Evolutionary conservation across 2,329 filamentous ascomycete species (phyloP).

Genomic region (Colletotrichum limetticola): DNA sequence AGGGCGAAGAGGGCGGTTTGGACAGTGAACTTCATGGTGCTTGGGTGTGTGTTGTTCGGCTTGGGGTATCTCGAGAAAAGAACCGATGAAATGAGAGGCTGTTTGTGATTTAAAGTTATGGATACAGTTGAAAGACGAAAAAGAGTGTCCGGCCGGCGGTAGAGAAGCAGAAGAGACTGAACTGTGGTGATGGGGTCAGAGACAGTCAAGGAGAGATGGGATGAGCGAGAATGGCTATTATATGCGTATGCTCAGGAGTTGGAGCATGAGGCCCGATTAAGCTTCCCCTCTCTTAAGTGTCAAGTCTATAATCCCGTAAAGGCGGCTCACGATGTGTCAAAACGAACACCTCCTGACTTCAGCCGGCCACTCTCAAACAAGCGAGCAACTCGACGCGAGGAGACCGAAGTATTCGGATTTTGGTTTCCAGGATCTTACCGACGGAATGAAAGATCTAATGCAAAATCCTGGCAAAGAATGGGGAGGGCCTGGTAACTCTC

Average conservation of each 20-base stretch:
- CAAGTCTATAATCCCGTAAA: neutral
- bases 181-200: neutral
- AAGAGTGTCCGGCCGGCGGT: constrained; percentile 32
- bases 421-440: constrained; percentile 8
- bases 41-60: neutral
- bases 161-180: constrained; percentile 31
- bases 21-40: constrained; percentile 44
- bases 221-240: neutral
- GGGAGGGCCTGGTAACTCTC: no score
- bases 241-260: neutral
- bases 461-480: no score
- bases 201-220: neutral
- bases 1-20: constrained; percentile 40
- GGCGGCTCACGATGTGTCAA: constrained; percentile 16
- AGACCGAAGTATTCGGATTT: constrained; percentile 7
- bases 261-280: neutral
- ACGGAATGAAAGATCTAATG: neutral
- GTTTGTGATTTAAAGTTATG: neutral
- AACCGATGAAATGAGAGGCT: neutral
- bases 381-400: constrained; percentile 3
- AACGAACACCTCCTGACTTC: neutral
- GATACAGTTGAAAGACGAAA: neutral
- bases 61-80: neutral
- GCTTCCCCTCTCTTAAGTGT: neutral
- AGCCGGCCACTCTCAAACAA: neutral